Percentiles rank a stretch among this genome's conserved stretches.
These are phyloP conservation scores for Psilocybe mexicana DNA, from an alignment of 1,284 basidiomycete species.

Conservation along the genomic window DNA sequence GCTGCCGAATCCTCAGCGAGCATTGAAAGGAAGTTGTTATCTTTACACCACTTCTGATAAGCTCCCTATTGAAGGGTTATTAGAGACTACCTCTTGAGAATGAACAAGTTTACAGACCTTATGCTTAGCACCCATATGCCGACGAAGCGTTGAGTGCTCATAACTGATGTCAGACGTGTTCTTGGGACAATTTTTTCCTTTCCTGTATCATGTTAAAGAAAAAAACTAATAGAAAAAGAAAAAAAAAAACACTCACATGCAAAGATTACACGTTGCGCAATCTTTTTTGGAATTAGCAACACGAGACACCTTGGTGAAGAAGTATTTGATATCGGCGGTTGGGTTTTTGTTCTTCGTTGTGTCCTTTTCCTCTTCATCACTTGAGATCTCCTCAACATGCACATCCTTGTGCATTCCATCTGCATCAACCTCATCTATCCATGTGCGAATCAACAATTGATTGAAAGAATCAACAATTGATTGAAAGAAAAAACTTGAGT, in stretches of 20 bases:
- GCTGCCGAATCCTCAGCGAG: slow-evolving; percentile 16
- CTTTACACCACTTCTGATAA: slow-evolving; percentile 15
- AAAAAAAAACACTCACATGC: background rate
- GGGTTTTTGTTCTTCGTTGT: slow-evolving; percentile 6
- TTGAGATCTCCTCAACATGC: background rate
- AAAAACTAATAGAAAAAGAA: background rate
- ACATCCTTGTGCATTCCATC: slow-evolving; percentile 5
- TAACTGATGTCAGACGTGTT: background rate
- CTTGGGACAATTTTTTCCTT: background rate
- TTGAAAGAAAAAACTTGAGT: no score
- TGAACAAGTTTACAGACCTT: background rate
- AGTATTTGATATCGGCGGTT: slow-evolving; percentile 3
- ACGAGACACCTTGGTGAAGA: background rate
- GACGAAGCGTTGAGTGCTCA: background rate
- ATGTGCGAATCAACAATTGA: no score
- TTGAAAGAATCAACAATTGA: background rate
- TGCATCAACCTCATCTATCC: background rate
- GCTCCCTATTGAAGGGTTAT: background rate
- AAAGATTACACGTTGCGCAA: background rate
- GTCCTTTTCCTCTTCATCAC: background rate
- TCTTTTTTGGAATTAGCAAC: background rate
- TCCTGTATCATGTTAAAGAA: background rate
- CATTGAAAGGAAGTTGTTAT: slow-evolving; percentile 14
- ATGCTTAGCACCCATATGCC: slow-evolving; percentile 1
- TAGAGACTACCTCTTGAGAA: background rate